Evolutionary conservation across 192 early-diverging fungal species (phyloP), one percentile per base, ranked within the genome.

Genomic region (Coemansia sp.): DNA sequence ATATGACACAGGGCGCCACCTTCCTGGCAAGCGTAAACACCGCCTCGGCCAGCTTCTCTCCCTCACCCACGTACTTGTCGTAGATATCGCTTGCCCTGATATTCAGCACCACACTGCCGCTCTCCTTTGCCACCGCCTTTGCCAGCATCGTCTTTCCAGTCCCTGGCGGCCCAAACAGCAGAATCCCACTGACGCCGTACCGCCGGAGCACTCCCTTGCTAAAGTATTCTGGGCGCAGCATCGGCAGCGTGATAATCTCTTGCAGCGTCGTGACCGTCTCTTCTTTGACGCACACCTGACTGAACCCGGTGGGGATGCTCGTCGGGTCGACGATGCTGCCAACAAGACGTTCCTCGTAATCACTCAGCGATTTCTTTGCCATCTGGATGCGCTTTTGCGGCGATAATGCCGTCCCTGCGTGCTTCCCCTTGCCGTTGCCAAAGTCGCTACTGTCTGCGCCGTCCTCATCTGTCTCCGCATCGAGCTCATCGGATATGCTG

Each of bases 11-110:
- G 3, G 96, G 96, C 13, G 90, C 83, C 2, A 96, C 69, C 65
- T 94, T 95, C 27, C 96, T 68, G 2, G 96, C 96, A 25, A 97
- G 79, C 28, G 92, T 90, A 65, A 98, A 98, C 29, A 98, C 83
- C 0, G 94, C 96, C 54, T 89, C 82, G 9, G 95, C 95, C 59
- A 95, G 94, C 83, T 98, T 98, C 68, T 98, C 96, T 19, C 94
- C 93, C 71, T 98, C 94, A 19, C 96, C 96, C 22, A 96, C 90
- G 71, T 94, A 94, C 84, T 91, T 94, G 68, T 91, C 88, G 59
- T 88, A 88, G 41, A 93, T 80, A 56, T 93, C 91, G 42, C 87
- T 89, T 13, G 87, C 84, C 38, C 87, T 83, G 53, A 93, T 88
- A 38, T 91, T 89, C 11, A 93, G 72, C 72, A 93, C 89, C 13